These are phyloP conservation scores for Talaromyces sp. DNA, from an alignment of 2,329 filamentous ascomycete species.

Conservation along the genomic window DNA sequence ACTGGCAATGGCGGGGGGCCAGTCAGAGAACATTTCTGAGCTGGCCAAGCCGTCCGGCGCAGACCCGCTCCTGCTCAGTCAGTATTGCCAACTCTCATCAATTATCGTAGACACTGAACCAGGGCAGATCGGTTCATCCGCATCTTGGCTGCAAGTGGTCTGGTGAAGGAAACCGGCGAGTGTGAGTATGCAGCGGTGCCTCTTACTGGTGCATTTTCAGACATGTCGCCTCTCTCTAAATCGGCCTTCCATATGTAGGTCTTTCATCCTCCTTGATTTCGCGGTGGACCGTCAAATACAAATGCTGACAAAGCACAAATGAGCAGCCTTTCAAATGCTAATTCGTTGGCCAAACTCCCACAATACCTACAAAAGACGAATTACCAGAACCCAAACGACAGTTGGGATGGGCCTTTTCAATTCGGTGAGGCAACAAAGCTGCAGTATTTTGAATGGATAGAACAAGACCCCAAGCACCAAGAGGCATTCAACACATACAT, in stretches of 20 bases:
- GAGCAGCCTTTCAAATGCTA: background rate
- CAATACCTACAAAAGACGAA: background rate
- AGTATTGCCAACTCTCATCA: background rate
- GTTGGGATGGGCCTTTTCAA: background rate
- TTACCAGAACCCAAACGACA: background rate
- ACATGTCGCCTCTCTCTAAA: background rate
- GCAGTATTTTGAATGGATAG: slow-evolving; percentile 32
- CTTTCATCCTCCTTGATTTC: background rate
- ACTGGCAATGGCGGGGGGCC: background rate
- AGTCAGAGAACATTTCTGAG: background rate
- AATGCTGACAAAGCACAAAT: background rate
- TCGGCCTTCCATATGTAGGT: background rate
- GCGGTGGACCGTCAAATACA: background rate
- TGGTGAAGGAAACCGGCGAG: background rate
- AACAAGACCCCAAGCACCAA: slow-evolving; percentile 23
- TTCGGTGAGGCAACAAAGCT: background rate
- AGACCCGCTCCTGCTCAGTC: background rate
- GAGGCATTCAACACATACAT: slow-evolving; percentile 33
- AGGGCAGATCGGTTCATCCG: background rate
- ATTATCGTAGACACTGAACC: background rate
- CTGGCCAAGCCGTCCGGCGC: background rate
- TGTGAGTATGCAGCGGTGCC: background rate
- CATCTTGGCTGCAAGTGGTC: background rate
- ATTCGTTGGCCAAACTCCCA: background rate
- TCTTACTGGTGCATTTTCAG: background rate